Percentiles rank a stretch among this genome's conserved stretches.
These are phyloP conservation scores for Triangularia setosa DNA, from an alignment of 2,329 filamentous ascomycete species.

Conservation along the genomic window DNA sequence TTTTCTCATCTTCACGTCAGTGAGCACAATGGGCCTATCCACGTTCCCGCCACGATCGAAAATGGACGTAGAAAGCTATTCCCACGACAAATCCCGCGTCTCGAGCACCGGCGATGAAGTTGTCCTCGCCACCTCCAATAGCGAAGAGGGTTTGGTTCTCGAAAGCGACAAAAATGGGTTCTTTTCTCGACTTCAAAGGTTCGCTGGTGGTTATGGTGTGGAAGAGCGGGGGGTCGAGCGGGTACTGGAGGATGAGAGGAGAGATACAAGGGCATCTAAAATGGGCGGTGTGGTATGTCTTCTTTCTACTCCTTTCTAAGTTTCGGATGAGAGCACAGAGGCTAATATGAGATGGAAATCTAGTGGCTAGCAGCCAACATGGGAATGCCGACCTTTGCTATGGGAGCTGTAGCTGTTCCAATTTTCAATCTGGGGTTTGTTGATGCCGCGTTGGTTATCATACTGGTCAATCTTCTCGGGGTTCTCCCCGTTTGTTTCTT, in stretches of 20 bases:
- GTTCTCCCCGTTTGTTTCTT: slow-evolving; percentile 71
- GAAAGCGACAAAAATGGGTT: slow-evolving; percentile 19
- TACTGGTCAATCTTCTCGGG: slow-evolving; percentile 75
- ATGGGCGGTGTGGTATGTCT: slow-evolving; percentile 65
- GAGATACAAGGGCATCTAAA: slow-evolving; percentile 61
- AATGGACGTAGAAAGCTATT: slow-evolving; percentile 9
- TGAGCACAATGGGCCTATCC: neutral
- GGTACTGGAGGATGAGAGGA: slow-evolving; percentile 66
- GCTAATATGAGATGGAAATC: neutral
- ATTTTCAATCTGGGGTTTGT: slow-evolving; percentile 68
- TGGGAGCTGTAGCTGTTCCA: slow-evolving; percentile 65
- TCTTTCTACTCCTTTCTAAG: neutral
- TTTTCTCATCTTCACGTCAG: neutral
- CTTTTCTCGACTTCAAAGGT: slow-evolving; percentile 48
- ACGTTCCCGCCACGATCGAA: neutral
- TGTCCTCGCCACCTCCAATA: neutral
- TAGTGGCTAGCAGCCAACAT: slow-evolving; percentile 77
- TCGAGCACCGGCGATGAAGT: neutral
- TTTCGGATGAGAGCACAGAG: neutral
- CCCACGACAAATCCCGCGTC: slow-evolving; percentile 10
- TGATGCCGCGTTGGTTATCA: slow-evolving; percentile 65
- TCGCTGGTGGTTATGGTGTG: slow-evolving; percentile 62
- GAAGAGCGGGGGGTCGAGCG: slow-evolving; percentile 74
- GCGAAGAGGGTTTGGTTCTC: slow-evolving; percentile 14
- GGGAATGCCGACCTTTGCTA: slow-evolving; percentile 72